A percentile compares a stretch with the other conserved stretches of the same genome.
Conservation (phyloP, 371 early-diverging fungal genomes). For the Mortierella sp. region DNA sequence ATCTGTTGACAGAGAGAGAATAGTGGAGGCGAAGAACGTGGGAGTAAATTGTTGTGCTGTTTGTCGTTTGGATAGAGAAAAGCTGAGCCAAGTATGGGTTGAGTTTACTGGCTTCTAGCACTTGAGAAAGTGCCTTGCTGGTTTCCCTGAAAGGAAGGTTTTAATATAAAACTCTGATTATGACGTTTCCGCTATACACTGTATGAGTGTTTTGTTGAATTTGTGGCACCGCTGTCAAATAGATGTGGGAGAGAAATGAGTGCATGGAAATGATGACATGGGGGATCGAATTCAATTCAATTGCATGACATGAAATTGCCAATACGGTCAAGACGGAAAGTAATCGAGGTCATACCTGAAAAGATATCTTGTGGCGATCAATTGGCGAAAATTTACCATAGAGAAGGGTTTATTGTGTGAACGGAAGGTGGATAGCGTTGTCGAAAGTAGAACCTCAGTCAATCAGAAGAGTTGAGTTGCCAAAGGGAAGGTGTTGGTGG, state of each 20-base stretch:
- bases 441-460: not conserved
- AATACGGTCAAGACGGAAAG: not conserved
- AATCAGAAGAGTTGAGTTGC: not conserved
- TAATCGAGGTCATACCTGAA: not conserved
- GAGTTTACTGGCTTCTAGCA: too few relatives aligned
- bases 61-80: not conserved
- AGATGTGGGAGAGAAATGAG: not conserved
- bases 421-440: not conserved
- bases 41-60: not conserved
- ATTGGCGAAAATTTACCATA: not conserved
- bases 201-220: not conserved
- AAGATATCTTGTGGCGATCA: not conserved
- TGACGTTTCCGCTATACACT: not conserved
- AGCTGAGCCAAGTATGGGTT: too few relatives aligned
- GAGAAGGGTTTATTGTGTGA: not conserved
- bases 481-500: not conserved
- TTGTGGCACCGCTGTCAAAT: not conserved
- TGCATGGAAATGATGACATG: not conserved
- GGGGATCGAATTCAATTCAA: not conserved
- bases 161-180: not conserved
- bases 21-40: not conserved
- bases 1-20: too few relatives aligned
- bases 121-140: not conserved
- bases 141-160: not conserved
- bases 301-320: not conserved